Percentiles rank a stretch among this genome's conserved stretches.
phyloP scores from a whole-genome alignment of 805 yeast genomes.

The Kazachstania viticola region DNA sequence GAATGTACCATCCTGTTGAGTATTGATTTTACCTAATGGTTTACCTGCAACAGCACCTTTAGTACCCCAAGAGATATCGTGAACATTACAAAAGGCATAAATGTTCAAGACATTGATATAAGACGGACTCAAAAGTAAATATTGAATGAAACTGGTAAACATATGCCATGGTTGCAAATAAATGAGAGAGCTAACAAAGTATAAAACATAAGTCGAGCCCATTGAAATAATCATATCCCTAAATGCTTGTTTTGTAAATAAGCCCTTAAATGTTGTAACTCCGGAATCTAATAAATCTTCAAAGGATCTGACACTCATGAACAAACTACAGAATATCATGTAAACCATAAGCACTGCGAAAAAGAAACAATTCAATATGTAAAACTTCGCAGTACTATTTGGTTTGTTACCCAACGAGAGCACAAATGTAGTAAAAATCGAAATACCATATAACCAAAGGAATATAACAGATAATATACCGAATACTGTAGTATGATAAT shows the following conservation, averaged over 20 bases:
- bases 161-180: conserved; percentile 89
- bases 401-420: conserved; percentile 92
- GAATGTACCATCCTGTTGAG: conserved; percentile 51
- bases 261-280: conserved; percentile 29
- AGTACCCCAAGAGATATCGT: conserved; percentile 93
- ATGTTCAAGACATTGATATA: conserved; percentile 86
- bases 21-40: conserved; percentile 78
- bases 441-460: conserved; percentile 75
- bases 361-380: conserved; percentile 59
- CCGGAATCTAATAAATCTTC: conserved; percentile 32
- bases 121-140: conserved; percentile 73
- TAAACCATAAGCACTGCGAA: conserved; percentile 86
- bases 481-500: conserved; percentile 47
- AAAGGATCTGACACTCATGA: conserved; percentile 65
- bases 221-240: conserved; percentile 82
- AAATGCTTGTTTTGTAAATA: conserved; percentile 60
- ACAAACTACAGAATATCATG: conserved; percentile 79
- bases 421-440: conserved; percentile 76
- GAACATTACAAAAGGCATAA: conserved; percentile 94
- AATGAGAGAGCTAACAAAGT: conserved; percentile 64
- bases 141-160: conserved; percentile 79
- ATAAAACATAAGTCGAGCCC: conserved; percentile 71
- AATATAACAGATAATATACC: conserved; percentile 65
- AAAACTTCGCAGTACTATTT: conserved; percentile 73
- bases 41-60: conserved; percentile 59